Evolutionary conservation across 225 moss, liverwort and hornwort genomes (phyloP), one percentile per base, ranked within the genome.

Genomic region (Polytrichum formosum): DNA sequence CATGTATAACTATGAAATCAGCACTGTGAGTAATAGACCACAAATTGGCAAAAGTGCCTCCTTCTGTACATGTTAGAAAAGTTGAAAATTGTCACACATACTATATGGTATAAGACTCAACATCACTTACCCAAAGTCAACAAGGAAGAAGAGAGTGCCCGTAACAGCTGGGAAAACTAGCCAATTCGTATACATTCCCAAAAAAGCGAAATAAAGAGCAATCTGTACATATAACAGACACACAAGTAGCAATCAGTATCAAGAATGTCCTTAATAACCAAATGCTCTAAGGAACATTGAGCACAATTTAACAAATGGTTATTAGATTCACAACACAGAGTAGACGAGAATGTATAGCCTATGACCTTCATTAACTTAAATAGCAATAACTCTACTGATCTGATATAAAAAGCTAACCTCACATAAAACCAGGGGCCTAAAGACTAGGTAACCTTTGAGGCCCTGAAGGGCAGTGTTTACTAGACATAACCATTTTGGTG

Each of bases 161-260:
- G 74, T 76, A 28, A 71, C 66, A 74, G 76, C 82, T 70, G 85
- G 82, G 69, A 85, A 79, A 56, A 85, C 70, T 59, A 85, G 66
- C 81, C 85, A 85, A 54, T 76, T 85, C 21, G 85, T 85, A 55
- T 85, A 85, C 85, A 85, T 85, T 61, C 76, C 74, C 63, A 76
- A 74, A 54, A 82, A 82, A 37, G 81, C 81, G 28, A 82, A 85
- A 67, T 82, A 85, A 35, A 85, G 81, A 66, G 85, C 82, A 79
- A 85, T 85, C 85, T 85, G 79, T 63, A 25, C 56, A 18, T 68
- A 64, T 65, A 72, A 56, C 13, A 55, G 64, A 28, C 18, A 35
- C 18, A 53, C 29, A 1, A 3, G n/a, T 18, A 56, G 31, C 65
- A 65, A 31, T 30, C 6, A 18, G 25, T 18, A 20, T 63, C 26